A percentile compares a stretch with the other conserved stretches of the same genome.
These are phyloP conservation scores for Climacium dendroides DNA, from an alignment of 225 moss, liverwort and hornwort species.

Conservation along the genomic window DNA sequence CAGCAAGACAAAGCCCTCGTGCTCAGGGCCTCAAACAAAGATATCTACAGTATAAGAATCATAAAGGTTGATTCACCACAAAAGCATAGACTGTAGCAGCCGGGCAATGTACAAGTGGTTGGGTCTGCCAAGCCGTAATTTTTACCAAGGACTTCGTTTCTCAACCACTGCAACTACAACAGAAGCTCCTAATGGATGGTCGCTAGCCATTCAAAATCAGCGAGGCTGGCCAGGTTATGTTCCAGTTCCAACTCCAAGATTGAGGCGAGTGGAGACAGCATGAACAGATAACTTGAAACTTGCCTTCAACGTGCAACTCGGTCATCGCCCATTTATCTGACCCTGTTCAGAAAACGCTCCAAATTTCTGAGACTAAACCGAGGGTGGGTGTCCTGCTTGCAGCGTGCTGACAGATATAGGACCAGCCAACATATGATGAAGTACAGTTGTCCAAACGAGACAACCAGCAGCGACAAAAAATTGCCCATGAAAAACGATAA, in stretches of 20 bases:
- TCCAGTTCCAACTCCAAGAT: neutral
- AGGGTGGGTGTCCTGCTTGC: slow-evolving; percentile 36
- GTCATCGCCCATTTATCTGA: neutral
- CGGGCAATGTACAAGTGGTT: slow-evolving; percentile 12
- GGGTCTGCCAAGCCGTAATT: neutral
- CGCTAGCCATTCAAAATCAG: neutral
- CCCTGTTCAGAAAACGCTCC: slow-evolving; percentile 35
- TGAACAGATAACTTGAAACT: neutral
- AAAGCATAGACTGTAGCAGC: neutral
- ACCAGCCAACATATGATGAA: slow-evolving; percentile 50
- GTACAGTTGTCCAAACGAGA: slow-evolving; percentile 39
- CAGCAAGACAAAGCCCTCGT: slow-evolving; percentile 12
- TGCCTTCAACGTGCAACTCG: neutral
- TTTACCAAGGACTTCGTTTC: neutral
- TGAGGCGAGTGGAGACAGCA: neutral
- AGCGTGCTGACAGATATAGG: slow-evolving; percentile 44
- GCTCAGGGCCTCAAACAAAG: neutral
- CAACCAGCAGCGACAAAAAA: slow-evolving; percentile 27
- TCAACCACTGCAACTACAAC: neutral
- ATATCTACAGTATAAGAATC: slow-evolving; percentile 11
- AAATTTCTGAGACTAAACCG: slow-evolving; percentile 23
- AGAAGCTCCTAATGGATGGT: neutral
- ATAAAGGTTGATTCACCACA: neutral
- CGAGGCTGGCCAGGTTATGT: neutral
- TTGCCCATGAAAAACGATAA: slow-evolving; percentile 36